A percentile compares a stretch with the other conserved stretches of the same genome.
Conservation (phyloP, 2,329 filamentous ascomycete species). For the Eurotiales sp. region DNA sequence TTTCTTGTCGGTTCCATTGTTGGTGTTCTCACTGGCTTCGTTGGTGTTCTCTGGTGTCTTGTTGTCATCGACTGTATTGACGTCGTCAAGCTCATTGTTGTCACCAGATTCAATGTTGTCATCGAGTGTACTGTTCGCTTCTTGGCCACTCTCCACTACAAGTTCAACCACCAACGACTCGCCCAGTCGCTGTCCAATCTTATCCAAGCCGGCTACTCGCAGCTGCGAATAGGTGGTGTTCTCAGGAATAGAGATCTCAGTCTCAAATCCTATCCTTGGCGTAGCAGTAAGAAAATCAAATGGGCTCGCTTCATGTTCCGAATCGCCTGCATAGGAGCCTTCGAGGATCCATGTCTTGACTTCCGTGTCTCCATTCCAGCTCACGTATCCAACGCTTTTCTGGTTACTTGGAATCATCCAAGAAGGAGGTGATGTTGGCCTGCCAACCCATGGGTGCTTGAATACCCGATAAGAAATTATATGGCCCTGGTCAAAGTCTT, state of each 20-base stretch:
- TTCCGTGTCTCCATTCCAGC: slow-evolving; percentile 48
- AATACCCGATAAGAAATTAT: slow-evolving; percentile 56
- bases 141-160: background rate
- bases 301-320: background rate
- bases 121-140: background rate
- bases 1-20: background rate
- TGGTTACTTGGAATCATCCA: slow-evolving; percentile 22
- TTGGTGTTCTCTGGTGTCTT: too few species aligned
- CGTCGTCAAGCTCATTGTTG: too few species aligned
- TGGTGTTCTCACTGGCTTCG: too few species aligned
- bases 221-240: background rate
- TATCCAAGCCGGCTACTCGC: background rate
- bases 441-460: slow-evolving; percentile 52
- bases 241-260: background rate
- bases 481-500: slow-evolving; percentile 28
- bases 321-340: slow-evolving; percentile 13
- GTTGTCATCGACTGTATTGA: too few species aligned
- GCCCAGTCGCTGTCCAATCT: background rate
- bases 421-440: slow-evolving; percentile 36
- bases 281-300: background rate
- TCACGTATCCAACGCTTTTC: slow-evolving; percentile 33
- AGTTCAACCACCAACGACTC: background rate
- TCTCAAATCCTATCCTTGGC: slow-evolving; percentile 5
- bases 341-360: slow-evolving; percentile 29
- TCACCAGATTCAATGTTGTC: background rate